A percentile compares a stretch with the other conserved stretches of the same genome.
These are phyloP conservation scores for Lotus japonicus DNA, from an alignment of 306 rosid species.

Conservation along the genomic window DNA sequence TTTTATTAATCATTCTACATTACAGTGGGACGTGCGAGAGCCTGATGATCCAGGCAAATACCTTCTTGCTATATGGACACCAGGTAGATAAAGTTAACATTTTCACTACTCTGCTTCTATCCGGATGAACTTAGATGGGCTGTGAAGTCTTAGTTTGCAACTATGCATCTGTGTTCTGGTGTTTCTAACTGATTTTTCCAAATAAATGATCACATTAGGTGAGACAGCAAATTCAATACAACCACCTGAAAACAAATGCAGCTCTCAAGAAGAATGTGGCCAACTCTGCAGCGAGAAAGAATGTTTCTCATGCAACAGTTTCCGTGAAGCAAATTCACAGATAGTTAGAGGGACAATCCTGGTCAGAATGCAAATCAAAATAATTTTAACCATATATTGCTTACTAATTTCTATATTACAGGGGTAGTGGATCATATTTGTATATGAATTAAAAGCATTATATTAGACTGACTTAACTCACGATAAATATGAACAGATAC, in stretches of 20 bases:
- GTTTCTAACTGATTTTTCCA: slow-evolving; percentile 20
- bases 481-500: slow-evolving; percentile 56
- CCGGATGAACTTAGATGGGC: no score
- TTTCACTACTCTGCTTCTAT: background rate
- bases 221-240: slow-evolving; percentile 85
- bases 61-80: slow-evolving; percentile 98
- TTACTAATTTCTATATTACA: background rate
- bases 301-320: slow-evolving; percentile 81
- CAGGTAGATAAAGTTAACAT: slow-evolving; percentile 51
- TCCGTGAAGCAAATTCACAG: slow-evolving; percentile 70
- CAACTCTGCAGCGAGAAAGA: slow-evolving; percentile 67
- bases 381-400: background rate
- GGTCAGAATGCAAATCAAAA: slow-evolving; percentile 47
- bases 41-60: slow-evolving; percentile 90
- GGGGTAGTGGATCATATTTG: background rate
- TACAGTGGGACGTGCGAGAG: slow-evolving; percentile 76
- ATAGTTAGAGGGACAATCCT: slow-evolving; percentile 80
- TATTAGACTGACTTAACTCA: slow-evolving; percentile 18
- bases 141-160: no score
- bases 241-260: slow-evolving; percentile 73
- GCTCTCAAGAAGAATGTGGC: slow-evolving; percentile 51
- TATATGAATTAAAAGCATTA: slow-evolving; percentile 5
- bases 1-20: slow-evolving; percentile 23
- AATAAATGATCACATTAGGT: slow-evolving; percentile 48
- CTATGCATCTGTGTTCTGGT: slow-evolving; percentile 8